Evolutionary conservation across 1,139 yeast species (phyloP), one percentile per base, ranked within the genome.

Genomic region (Geotrichum klebahnii): DNA sequence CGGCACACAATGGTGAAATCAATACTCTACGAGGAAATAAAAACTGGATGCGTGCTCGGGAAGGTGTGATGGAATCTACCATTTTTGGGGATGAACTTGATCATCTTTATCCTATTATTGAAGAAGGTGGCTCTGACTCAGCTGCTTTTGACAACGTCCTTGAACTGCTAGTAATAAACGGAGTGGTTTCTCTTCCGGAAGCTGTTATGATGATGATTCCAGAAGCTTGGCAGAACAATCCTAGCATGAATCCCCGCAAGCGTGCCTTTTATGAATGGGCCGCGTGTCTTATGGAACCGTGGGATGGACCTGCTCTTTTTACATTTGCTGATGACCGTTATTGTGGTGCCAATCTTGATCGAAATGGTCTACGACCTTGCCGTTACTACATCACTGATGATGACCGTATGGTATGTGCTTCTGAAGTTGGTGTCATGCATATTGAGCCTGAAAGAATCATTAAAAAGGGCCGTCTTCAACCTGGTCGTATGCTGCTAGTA

Each of bases 221-320:
- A 36, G 97, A 92, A 71, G 97, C 97, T 2, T 90, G 96, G 95
- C 97, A 90, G 68, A 85, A 86, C 67, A 92, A 89, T 69, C 71
- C 74, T 52, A 69, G 77, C 57, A 89, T 90, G 82, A 96, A 90
- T 67, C 87, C 95, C 49, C 83, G 84, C 67, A 86, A 89, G 73
- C 82, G 79, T 63, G 97, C 97, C 0, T 92, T 94, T 70, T 92
- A 90, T 71, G 97, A 92, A 70, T 92, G 97, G 97, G 97, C 97
- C 44, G 96, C 97, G 16, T 89, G 97, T 72, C 74, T 90, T 60
- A 92, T 92, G 97, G 97, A 92, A 73, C 97, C 97, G 14, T 92
- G 98, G 98, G 97, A 92, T 72, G 98, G 98, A 59, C 97, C 98
- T 32, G 97, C 97, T 35, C 75, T 92, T 61, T 86, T 92, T 74